Base-by-base conservation (phyloP, 2,329 filamentous ascomycete species). In the Xylariaceae sp. region DNA sequence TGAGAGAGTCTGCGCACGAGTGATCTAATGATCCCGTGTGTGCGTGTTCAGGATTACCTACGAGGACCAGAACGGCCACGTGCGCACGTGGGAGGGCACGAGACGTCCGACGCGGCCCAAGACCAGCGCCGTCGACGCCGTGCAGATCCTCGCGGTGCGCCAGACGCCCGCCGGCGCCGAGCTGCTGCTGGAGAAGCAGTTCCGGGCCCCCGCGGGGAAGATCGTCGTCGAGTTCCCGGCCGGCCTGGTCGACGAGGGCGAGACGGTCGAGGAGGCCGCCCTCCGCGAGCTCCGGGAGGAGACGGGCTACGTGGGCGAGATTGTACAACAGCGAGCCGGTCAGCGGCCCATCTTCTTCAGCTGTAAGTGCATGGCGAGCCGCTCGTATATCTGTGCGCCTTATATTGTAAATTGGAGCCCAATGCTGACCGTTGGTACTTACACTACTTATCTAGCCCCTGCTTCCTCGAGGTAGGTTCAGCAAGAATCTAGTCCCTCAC, bases 171-270 rank as follows among this genome's bases (percentile, higher is more conserved):
- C 34, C 0, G 54, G 52, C 9, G 56, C 62, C 3, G 50, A 58
- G 29, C 23, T 63, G 8, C 46, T 66, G 12, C 53, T 65, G 5
- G 62, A 66, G 45, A 63, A 64, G 36, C 63, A 66, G 33, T 66
- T 63, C 41, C 55, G 63, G 7, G 56, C 63, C 1, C 62, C 63
- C 6, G 57, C 62, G 3, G 60, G 56, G n/a, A 61, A 60, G 38
- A 48, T 63, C n/a, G 61, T 61, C 5, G 50, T 66, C 30, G 63
- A 66, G 47, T 55, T 66, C 15, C 63, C 63, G 1, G 63, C 63
- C 0, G 63, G 63, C 3, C 43, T 66, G n/a, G 58, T 66, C 12
- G 63, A 66, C 45, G 59, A 58, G 29, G 55, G 53, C 3, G 63
- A 65, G 38, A 61, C 58, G 1, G 52, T 59, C 1, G 60, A 63